These are phyloP conservation scores for Ephemerocybe angulata DNA, from an alignment of 768 basidiomycete species.

Conservation along the genomic window DNA sequence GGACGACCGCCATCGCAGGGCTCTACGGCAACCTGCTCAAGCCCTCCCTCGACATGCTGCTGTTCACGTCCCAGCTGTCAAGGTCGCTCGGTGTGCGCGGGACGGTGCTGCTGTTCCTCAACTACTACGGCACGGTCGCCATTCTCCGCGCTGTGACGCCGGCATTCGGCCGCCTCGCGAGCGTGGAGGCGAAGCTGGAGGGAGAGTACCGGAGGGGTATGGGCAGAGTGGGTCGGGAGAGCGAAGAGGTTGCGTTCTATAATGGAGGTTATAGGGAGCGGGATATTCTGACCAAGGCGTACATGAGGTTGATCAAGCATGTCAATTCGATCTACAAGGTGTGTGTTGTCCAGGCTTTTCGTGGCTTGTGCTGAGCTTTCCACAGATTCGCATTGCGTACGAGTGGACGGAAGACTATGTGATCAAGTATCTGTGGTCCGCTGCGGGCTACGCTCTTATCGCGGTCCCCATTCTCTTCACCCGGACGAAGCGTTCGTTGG, in stretches of 20 bases:
- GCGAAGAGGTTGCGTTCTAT: conserved; percentile 97
- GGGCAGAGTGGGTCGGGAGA: conserved; percentile 79
- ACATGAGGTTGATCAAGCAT: conserved; percentile 78
- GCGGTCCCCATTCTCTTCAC: conserved; percentile 88
- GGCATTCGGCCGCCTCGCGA: conserved; percentile 87
- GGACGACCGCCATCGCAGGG: conserved; percentile 80
- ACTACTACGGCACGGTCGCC: conserved; percentile 83
- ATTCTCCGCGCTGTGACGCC: conserved; percentile 85
- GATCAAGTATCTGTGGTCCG: conserved; percentile 95
- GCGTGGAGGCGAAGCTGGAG: conserved; percentile 80
- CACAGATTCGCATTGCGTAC: conserved; percentile 81
- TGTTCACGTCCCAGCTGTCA: conserved; percentile 91
- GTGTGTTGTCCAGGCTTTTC: conserved; percentile 6
- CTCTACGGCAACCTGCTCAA: conserved; percentile 94
- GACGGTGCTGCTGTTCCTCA: conserved; percentile 70
- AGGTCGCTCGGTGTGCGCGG: conserved; percentile 85
- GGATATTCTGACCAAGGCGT: conserved; percentile 75
- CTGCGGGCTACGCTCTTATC: conserved; percentile 87
- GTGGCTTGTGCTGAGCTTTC: not conserved
- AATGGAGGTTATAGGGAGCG: conserved; percentile 82
- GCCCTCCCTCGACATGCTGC: conserved; percentile 82
- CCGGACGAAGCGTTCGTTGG: conserved; percentile 40
- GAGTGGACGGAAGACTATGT: conserved; percentile 97
- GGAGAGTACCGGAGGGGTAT: conserved; percentile 91
- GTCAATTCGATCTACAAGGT: conserved; percentile 91